A percentile compares a stretch with the other conserved stretches of the same genome.
These are phyloP conservation scores for Phytophthora citricola DNA, from an alignment of 352 stramenopile species.

Conservation along the genomic window DNA sequence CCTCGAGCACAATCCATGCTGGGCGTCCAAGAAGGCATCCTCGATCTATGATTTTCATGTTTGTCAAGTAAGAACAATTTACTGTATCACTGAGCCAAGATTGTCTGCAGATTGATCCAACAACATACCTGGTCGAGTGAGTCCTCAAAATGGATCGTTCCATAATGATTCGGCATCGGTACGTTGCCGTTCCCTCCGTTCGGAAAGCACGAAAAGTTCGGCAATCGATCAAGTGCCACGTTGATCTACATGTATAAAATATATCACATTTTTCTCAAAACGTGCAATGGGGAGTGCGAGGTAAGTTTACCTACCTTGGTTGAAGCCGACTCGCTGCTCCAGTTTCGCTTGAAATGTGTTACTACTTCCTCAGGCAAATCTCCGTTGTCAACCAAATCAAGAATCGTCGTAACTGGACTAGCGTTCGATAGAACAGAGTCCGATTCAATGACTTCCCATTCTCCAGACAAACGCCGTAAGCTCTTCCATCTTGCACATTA, in stretches of 20 bases:
- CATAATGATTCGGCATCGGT: constrained; percentile 82
- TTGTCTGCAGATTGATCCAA: not conserved
- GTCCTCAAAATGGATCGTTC: constrained; percentile 92
- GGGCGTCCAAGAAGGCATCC: constrained; percentile 84
- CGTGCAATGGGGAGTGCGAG: not conserved
- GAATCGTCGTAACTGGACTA: constrained; percentile 83
- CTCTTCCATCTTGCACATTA: constrained; percentile 48
- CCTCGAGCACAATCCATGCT: constrained; percentile 68
- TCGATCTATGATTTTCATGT: constrained; percentile 71
- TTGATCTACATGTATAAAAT: constrained; percentile 75
- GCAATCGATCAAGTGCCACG: constrained; percentile 80
- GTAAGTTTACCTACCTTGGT: constrained; percentile 60
- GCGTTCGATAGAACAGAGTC: constrained; percentile 82
- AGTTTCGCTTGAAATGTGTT: constrained; percentile 80
- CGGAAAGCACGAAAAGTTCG: constrained; percentile 86
- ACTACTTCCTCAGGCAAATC: constrained; percentile 64
- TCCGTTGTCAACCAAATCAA: constrained; percentile 72
- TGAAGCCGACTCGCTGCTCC: constrained; percentile 81
- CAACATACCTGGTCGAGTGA: constrained; percentile 58
- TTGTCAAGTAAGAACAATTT: constrained; percentile 2
- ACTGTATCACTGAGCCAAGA: no score
- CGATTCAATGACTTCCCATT: constrained; percentile 62
- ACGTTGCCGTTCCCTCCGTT: constrained; percentile 62
- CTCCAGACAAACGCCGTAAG: constrained; percentile 69
- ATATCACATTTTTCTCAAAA: no score